These are phyloP conservation scores for Millerozyma miso DNA, from an alignment of 805 yeast genomes.

Conservation along the genomic window DNA sequence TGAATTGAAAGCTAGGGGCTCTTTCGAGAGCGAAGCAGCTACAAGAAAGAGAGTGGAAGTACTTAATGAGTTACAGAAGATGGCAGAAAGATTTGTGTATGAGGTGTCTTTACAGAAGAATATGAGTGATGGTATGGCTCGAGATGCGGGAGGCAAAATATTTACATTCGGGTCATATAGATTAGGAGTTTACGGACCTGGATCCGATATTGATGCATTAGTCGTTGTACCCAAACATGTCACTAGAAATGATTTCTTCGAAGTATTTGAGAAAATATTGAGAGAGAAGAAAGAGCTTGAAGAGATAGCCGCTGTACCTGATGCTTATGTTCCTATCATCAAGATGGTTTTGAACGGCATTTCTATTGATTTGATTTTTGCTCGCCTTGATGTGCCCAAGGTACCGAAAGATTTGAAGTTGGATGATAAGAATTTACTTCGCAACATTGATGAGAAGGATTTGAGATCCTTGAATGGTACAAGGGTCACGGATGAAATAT, in stretches of 20 bases:
- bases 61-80: slow-evolving; percentile 61
- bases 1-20: slow-evolving; percentile 77
- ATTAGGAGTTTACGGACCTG: slow-evolving; percentile 96
- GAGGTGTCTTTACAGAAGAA: slow-evolving; percentile 75
- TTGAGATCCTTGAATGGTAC: slow-evolving; percentile 91
- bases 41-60: slow-evolving; percentile 79
- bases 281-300: slow-evolving; percentile 76
- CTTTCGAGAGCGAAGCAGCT: slow-evolving; percentile 84
- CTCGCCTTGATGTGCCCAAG: slow-evolving; percentile 76
- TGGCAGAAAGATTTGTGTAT: slow-evolving; percentile 79
- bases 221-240: slow-evolving; percentile 98
- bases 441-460: slow-evolving; percentile 89
- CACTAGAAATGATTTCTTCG: slow-evolving; percentile 82
- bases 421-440: slow-evolving; percentile 77
- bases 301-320: slow-evolving; percentile 91
- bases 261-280: slow-evolving; percentile 67
- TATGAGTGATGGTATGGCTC: slow-evolving; percentile 97
- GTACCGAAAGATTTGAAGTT: slow-evolving; percentile 73
- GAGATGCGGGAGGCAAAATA: slow-evolving; percentile 96
- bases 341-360: slow-evolving; percentile 85
- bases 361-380: slow-evolving; percentile 88
- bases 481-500: slow-evolving; percentile 92
- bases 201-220: slow-evolving; percentile 93
- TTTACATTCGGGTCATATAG: slow-evolving; percentile 94
- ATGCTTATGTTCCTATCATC: slow-evolving; percentile 96